Conservation (phyloP, 768 basidiomycete genomes). For the Lentinula detonsa region DNA sequence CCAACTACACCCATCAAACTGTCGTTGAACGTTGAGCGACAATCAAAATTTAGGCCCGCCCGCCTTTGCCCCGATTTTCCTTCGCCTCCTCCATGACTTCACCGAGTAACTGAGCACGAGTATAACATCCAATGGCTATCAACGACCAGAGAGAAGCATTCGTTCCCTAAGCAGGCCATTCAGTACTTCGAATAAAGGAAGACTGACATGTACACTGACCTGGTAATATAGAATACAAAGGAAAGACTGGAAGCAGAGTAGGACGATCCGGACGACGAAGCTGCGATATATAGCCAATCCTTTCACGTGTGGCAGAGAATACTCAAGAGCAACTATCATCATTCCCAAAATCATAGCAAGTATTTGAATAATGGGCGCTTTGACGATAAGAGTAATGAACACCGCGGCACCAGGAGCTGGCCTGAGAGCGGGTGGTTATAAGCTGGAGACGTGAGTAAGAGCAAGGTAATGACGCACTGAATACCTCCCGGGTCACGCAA, state of each 20-base stretch:
- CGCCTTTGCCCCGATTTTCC: constrained; percentile 52
- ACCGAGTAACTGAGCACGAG: constrained; percentile 56
- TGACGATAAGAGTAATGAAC: constrained; percentile 74
- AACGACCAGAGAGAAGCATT: constrained; percentile 79
- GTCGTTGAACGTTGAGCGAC: constrained; percentile 4
- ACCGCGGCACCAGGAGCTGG: constrained; percentile 52
- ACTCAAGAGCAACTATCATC: constrained; percentile 61
- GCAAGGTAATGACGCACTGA: constrained; percentile 45
- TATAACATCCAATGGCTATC: constrained; percentile 64
- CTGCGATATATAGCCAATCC: constrained; percentile 58
- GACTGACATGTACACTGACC: constrained; percentile 29
- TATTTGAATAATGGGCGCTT: constrained; percentile 68
- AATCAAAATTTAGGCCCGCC: constrained; percentile 40
- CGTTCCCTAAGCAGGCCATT: constrained; percentile 54
- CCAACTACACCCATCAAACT: constrained; percentile 10
- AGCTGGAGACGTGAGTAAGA: background rate
- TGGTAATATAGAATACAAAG: constrained; percentile 71
- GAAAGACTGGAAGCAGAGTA: constrained; percentile 60
- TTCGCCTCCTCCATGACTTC: constrained; percentile 67
- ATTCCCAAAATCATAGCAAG: constrained; percentile 56
- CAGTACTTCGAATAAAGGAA: background rate
- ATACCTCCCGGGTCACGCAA: constrained; percentile 74
- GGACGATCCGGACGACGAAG: constrained; percentile 51
- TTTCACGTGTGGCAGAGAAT: constrained; percentile 58
- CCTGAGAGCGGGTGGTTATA: constrained; percentile 25